Evolutionary conservation across 495 filamentous ascomycete genomes (phyloP).

Genomic region (Saxophila tyrrhenica): DNA sequence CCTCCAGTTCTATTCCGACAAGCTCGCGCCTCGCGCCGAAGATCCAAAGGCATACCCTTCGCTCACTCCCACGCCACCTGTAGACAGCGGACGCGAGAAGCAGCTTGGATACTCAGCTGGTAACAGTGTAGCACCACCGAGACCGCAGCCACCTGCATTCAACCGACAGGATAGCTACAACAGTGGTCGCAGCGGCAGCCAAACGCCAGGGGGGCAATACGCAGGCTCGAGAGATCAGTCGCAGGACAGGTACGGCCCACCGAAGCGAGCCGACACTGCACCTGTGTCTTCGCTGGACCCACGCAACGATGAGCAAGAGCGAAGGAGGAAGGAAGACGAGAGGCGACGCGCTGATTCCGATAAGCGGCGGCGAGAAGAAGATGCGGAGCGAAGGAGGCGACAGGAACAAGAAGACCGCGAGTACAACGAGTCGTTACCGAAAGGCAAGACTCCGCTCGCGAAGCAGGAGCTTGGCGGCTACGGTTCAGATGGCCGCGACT

Average conservation of each 20-base stretch:
- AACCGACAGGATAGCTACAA: conserved; percentile 20
- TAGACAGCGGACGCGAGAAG: conserved; percentile 47
- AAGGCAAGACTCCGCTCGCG: conserved; percentile 62
- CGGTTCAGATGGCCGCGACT: conserved; percentile 33
- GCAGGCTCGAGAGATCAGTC: conserved; percentile 16
- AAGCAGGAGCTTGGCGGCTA: conserved; percentile 68
- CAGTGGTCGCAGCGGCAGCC: conserved; percentile 27
- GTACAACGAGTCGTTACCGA: conserved; percentile 77
- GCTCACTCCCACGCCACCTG: conserved; percentile 55
- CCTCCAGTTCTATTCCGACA: conserved; percentile 92
- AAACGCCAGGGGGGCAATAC: conserved; percentile 38
- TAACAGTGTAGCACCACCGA: conserved; percentile 64
- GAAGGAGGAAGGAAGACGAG: conserved; percentile 34
- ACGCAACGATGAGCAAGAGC: conserved; percentile 25
- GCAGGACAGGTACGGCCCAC: conserved; percentile 13
- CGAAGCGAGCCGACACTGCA: conserved; percentile 17
- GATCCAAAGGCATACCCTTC: conserved; percentile 68
- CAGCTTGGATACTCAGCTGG: conserved; percentile 54
- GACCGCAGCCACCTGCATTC: conserved; percentile 50
- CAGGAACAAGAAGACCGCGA: conserved; percentile 55
- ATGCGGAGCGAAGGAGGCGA: conserved; percentile 48
- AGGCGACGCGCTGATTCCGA: conserved; percentile 44
- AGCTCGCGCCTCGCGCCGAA: conserved; percentile 68
- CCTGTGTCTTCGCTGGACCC: conserved; percentile 10
- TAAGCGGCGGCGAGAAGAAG: conserved; percentile 35